Percentiles rank a stretch among this genome's conserved stretches.
These are phyloP conservation scores for Taiozyma sp. DNA, from an alignment of 1,139 yeast species.

Conservation along the genomic window DNA sequence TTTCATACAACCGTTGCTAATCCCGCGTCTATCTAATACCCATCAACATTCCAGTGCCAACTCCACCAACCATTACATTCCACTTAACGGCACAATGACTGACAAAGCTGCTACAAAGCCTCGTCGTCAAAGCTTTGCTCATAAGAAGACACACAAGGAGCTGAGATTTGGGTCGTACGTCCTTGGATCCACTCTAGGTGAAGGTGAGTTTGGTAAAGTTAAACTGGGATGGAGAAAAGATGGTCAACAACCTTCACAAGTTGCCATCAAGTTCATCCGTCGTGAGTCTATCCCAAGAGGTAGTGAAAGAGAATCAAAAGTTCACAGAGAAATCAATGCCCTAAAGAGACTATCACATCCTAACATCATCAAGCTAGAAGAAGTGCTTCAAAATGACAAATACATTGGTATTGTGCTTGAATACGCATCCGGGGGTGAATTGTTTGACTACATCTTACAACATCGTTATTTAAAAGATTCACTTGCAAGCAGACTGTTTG, in stretches of 20 bases:
- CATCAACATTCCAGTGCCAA: background rate
- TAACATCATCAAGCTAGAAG: constrained; percentile 86
- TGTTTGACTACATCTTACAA: constrained; percentile 86
- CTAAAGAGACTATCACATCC: constrained; percentile 85
- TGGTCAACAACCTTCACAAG: constrained; percentile 74
- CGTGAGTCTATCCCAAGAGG: constrained; percentile 82
- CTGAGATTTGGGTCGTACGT: constrained; percentile 83
- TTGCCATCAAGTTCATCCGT: constrained; percentile 88
- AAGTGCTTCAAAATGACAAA: constrained; percentile 89
- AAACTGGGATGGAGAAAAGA: constrained; percentile 95
- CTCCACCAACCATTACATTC: background rate
- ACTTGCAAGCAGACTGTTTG: constrained; percentile 81
- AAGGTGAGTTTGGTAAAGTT: constrained; percentile 97
- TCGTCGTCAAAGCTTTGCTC: constrained; percentile 23
- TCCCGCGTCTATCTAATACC: background rate
- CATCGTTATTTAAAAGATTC: constrained; percentile 84
- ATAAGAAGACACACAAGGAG: constrained; percentile 22
- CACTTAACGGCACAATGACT: constrained; percentile 5
- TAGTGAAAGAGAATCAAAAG: constrained; percentile 81
- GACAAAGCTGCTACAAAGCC: constrained; percentile 11
- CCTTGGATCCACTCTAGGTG: constrained; percentile 92
- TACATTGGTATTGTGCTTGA: constrained; percentile 95
- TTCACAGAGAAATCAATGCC: constrained; percentile 91
- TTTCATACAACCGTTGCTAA: background rate
- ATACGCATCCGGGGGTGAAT: constrained; percentile 96